These are phyloP conservation scores for Lactarius indigo DNA, from an alignment of 768 basidiomycete species.

Conservation along the genomic window DNA sequence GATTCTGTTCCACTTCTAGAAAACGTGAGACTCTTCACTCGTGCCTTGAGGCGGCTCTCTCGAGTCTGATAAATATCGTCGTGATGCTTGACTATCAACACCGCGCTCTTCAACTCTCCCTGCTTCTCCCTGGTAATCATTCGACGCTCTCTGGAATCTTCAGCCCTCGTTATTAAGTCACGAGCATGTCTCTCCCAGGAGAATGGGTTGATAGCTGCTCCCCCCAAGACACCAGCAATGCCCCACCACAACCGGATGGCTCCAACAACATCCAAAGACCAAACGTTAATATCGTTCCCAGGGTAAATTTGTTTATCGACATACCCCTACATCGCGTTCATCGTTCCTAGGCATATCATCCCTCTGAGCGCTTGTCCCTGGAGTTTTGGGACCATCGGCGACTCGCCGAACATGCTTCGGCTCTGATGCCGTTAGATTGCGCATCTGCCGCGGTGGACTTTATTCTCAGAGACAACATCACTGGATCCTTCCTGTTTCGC, in stretches of 20 bases:
- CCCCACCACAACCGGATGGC: neutral
- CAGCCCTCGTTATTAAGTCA: neutral
- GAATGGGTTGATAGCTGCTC: neutral
- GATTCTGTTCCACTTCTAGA: neutral
- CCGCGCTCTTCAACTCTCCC: neutral
- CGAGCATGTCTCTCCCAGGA: neutral
- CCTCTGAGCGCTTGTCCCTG: neutral
- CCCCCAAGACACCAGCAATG: neutral
- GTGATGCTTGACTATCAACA: neutral
- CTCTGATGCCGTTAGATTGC: neutral
- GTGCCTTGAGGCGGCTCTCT: neutral
- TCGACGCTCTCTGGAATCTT: neutral
- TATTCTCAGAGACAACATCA: neutral
- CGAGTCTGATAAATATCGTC: neutral
- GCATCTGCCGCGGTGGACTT: neutral
- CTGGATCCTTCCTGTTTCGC: neutral
- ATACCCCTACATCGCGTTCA: neutral
- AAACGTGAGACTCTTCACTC: neutral
- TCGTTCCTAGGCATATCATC: neutral
- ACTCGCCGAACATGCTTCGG: neutral
- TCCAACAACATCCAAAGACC: neutral
- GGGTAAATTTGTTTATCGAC: neutral
- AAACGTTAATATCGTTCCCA: neutral
- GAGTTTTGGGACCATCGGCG: neutral
- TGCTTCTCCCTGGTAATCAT: neutral